Evolutionary conservation across 495 filamentous ascomycete species (phyloP), one percentile per base, ranked within the genome.

Genomic region (Neurospora sp.): DNA sequence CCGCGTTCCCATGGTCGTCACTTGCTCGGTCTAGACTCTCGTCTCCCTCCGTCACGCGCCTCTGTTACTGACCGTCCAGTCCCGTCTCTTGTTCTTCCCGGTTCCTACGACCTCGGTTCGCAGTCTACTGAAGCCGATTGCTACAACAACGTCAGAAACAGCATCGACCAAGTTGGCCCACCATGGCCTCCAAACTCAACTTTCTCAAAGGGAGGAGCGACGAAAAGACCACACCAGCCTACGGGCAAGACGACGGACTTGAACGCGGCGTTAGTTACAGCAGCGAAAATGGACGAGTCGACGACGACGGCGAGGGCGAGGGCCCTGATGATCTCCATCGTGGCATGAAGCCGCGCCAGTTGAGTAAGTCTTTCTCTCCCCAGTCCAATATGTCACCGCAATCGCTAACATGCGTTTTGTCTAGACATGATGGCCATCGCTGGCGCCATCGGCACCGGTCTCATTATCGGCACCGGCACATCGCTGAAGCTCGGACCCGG

Each of bases 341-440:
- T 16, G 80, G 73, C 7, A 82, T 82, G 80, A 81, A 78, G 78
- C 80, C 80, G 22, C 75, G 80, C 20, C 79, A 82, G 40, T 73
- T 82, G 53, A 82, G 80, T 81, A 40, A 69, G 77, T 74, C 37
- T 69, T 0, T 37, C 20, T 20, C 11, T 11, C 1, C 20, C 11
- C 18, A 12, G 44, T 66, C 3, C 22, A 66, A 0, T 3, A 16
- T 9, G 53, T 1, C 53, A 18, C 14, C 18, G 0, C 39, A 3
- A n/a, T 20, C 37, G 46, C 68, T 40, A 18, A 72, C 42, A 53
- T 12, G 20, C 1, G 5, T 35, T 9, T 16, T 66, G 53, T 18
- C 14, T 41, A 81, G 79, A 81, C 72, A 81, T 81, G 88, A 94
- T 96, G 86, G 93, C 93, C 5, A 93, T 96, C 75, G 93, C 93